Evolutionary conservation across 371 early-diverging fungal genomes (phyloP).

Genomic region (Choanephora cucurbitarum): DNA sequence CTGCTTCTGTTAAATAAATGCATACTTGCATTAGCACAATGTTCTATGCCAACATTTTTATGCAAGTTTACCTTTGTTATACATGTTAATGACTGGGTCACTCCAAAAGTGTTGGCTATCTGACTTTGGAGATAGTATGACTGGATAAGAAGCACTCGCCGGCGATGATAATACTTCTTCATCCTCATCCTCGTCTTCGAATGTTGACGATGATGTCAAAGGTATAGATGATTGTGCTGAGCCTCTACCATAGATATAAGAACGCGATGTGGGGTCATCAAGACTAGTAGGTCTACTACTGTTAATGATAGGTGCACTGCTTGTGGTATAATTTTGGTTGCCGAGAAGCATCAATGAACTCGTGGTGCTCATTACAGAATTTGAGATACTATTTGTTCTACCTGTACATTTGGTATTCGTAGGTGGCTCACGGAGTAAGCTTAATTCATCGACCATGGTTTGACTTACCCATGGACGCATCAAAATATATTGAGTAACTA

Average conservation of each 20-base stretch:
- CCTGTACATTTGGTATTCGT: constrained; percentile 31
- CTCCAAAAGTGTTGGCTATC: constrained; percentile 10
- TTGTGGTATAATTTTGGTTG: constrained; percentile 24
- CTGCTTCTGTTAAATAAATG: not conserved
- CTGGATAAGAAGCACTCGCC: constrained; percentile 1
- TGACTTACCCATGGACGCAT: constrained; percentile 65
- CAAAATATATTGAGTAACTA: constrained; percentile 71
- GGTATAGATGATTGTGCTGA: constrained; percentile 11
- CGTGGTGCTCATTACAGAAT: constrained; percentile 32
- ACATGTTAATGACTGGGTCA: constrained; percentile 3
- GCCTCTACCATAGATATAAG: constrained; percentile 16
- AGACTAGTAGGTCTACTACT: constrained; percentile 39
- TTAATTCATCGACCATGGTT: constrained; percentile 76
- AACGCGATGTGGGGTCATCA: constrained; percentile 29
- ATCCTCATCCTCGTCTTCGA: constrained; percentile 20
- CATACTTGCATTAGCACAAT: not conserved
- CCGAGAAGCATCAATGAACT: constrained; percentile 35
- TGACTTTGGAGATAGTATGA: constrained; percentile 1
- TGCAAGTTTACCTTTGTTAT: constrained; percentile 9
- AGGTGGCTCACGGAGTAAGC: constrained; percentile 64
- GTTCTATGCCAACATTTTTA: not conserved
- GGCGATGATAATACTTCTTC: constrained; percentile 4
- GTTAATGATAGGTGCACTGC: constrained; percentile 15
- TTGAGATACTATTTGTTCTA: constrained; percentile 40
- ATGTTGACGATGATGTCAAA: constrained; percentile 20